Base-by-base conservation (phyloP, 176 grass and related monocot species). In the Carex parvula region DNA sequence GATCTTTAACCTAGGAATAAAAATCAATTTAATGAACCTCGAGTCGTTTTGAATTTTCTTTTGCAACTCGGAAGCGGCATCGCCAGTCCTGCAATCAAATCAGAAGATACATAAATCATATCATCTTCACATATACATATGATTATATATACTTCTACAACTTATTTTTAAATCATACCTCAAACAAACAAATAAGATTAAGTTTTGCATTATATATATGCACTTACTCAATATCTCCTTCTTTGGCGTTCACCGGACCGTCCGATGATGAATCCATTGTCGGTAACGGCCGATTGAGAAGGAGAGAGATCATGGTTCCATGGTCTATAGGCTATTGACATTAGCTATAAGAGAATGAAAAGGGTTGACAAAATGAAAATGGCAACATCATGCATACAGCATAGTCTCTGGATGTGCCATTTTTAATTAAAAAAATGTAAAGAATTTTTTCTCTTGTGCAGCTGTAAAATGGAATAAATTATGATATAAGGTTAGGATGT, bases 221-320 rank as follows among this genome's bases (percentile, higher is more conserved):
- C 6, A 78, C 73, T 57, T 78, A 78, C 73, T 78, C 73, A 9
- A 78, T 78, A 56, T 78, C 73, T 78, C 73, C 73, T 57, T 57
- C 68, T 20, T 71, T 35, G 21, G 24, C 52, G 15, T 78, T 17
- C 3, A 9, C 8, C 6, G 73, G 3, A 55, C 26, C 18, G 6
- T 32, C 73, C 0, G 52, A 35, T 57, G 52, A 32, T 7, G 24
- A 32, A 56, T 7, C 24, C 73, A 78, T 78, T 14, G 50, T 30
- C 73, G 52, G 18, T 50, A 16, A 77, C 4, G 52, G 13, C 48
- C n/a, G 46, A 78, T 57, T 55, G 73, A 30, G 50, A 55, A 42
- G 13, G 3, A 7, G 4, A 56, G 12, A 33, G 72, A 4, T 78
- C 73, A 78, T 52, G 33, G 26, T 52, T 78, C 52, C 14, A 78